These are phyloP conservation scores for Eremochloa ophiuroides DNA, from an alignment of 176 grass and related monocot genomes.

Conservation along the genomic window DNA sequence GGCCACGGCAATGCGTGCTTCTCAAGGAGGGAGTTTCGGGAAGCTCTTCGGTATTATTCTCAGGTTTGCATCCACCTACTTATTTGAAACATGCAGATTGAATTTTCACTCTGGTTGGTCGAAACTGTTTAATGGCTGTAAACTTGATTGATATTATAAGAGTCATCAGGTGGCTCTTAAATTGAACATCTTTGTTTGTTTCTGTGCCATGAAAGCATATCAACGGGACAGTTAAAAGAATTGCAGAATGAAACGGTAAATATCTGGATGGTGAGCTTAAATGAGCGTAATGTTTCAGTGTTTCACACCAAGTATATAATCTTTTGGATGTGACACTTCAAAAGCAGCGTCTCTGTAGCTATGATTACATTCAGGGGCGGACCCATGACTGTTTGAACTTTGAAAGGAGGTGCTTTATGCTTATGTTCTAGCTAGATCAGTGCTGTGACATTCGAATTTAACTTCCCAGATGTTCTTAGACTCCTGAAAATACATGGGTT, in stretches of 20 bases:
- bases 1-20: constrained; percentile 65
- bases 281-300: neutral
- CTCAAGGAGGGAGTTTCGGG: constrained; percentile 45
- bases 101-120: neutral
- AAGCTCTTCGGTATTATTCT: constrained; percentile 72
- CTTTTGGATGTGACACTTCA: neutral
- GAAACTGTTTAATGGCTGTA: neutral
- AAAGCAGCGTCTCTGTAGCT: neutral
- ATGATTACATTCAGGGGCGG: neutral
- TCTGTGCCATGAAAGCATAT: neutral
- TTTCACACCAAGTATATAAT: neutral
- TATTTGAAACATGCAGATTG: neutral
- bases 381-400: neutral
- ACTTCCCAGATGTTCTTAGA: neutral
- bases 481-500: neutral
- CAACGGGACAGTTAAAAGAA: neutral
- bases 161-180: neutral
- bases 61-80: constrained; percentile 40
- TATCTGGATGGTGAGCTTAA: neutral
- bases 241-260: neutral
- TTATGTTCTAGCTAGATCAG: neutral
- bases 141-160: neutral
- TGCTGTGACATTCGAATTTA: neutral
- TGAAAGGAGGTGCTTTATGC: neutral
- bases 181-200: neutral